A percentile compares a stretch with the other conserved stretches of the same genome.
phyloP scores from a whole-genome alignment of 176 grass and related monocot genomes.

The Oryza glumipatula region DNA sequence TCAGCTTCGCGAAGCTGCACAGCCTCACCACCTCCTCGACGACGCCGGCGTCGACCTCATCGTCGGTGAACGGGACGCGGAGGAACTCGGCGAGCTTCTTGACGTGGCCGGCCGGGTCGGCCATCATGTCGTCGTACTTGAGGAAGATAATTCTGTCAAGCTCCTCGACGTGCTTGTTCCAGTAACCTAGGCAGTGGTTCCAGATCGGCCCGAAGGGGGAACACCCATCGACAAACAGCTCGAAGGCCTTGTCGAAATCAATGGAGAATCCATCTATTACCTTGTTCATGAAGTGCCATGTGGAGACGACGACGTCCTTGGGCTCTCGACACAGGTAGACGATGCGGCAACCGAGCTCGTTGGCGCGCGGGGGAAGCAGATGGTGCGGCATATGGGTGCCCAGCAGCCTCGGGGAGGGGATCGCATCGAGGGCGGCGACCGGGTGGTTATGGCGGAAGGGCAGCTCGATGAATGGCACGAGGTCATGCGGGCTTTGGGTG shows the following conservation, averaged over 20 bases:
- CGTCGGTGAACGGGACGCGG: neutral
- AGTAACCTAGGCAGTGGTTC: constrained; percentile 9
- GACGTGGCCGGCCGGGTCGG: neutral
- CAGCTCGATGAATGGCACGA: neutral
- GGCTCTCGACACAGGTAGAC: constrained; percentile 26
- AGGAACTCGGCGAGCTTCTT: constrained; percentile 34
- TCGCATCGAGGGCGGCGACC: neutral
- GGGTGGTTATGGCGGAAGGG: constrained; percentile 17
- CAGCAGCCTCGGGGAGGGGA: constrained; percentile 30
- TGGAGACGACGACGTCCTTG: constrained; percentile 32
- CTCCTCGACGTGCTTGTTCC: neutral
- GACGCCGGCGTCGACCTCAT: neutral
- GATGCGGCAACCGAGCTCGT: neutral
- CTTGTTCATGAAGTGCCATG: constrained; percentile 14
- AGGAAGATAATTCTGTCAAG: constrained; percentile 15
- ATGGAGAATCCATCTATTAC: neutral
- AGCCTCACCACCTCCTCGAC: constrained; percentile 2
- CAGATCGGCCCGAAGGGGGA: neutral
- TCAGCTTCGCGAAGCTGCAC: constrained; percentile 26
- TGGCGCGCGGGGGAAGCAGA: neutral
- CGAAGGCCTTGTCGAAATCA: neutral
- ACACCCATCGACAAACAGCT: constrained; percentile 15
- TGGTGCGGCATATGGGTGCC: neutral
- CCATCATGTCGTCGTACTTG: constrained; percentile 29
- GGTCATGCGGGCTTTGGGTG: neutral